Evolutionary conservation across 1,139 yeast genomes (phyloP).

Genomic region (Suhomyces coccinellae): DNA sequence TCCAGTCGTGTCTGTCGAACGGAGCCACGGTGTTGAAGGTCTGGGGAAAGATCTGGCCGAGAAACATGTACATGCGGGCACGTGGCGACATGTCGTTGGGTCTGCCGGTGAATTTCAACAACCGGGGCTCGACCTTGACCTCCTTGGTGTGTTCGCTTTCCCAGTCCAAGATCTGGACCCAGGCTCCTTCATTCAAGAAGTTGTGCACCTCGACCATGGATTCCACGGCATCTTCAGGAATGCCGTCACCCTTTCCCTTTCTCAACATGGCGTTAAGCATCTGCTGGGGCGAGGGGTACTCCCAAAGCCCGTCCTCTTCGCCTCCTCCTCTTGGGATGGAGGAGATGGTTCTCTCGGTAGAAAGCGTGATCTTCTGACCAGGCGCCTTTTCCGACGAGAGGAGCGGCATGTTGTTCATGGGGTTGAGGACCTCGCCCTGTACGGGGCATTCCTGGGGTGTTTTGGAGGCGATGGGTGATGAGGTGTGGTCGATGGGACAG

Average conservation of each 20-base stretch:
- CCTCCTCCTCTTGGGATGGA: constrained; percentile 81
- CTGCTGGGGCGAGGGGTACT: constrained; percentile 98
- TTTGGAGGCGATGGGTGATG: neutral
- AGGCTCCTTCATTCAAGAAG: constrained; percentile 94
- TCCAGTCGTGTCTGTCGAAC: constrained; percentile 99
- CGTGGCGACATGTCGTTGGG: constrained; percentile 90
- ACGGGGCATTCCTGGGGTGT: constrained; percentile 23
- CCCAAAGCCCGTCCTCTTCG: constrained; percentile 81
- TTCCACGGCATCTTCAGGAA: constrained; percentile 94
- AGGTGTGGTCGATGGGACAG: constrained; percentile 20
- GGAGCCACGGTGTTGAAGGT: constrained; percentile 80
- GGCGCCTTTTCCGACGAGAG: constrained; percentile 69
- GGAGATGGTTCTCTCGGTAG: constrained; percentile 81
- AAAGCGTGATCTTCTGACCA: constrained; percentile 75
- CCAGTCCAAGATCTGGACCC: constrained; percentile 95
- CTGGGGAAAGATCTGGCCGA: constrained; percentile 73
- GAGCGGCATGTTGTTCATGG: constrained; percentile 87
- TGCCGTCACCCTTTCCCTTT: constrained; percentile 82
- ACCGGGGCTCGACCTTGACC: constrained; percentile 65
- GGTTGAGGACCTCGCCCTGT: constrained; percentile 52
- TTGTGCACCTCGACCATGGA: constrained; percentile 97
- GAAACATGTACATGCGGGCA: constrained; percentile 65
- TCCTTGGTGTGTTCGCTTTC: constrained; percentile 59
- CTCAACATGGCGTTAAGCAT: constrained; percentile 97
- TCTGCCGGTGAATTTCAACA: constrained; percentile 85